These are phyloP conservation scores for Balansia obtecta DNA, from an alignment of 2,329 filamentous ascomycete genomes.

Conservation along the genomic window DNA sequence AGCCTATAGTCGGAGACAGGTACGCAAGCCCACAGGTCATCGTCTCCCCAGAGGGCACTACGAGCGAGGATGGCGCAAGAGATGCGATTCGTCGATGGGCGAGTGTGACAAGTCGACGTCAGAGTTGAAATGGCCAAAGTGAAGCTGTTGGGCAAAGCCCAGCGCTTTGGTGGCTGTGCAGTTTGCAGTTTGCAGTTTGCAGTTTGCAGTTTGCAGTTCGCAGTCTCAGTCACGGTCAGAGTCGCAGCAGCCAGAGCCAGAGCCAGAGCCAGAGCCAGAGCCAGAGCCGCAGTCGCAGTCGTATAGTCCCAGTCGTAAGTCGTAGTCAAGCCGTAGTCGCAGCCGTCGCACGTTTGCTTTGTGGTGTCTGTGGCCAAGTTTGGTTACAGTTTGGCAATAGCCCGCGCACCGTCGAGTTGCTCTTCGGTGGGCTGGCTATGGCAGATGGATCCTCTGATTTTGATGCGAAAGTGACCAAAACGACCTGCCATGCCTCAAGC, in stretches of 20 bases:
- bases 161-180: not conserved
- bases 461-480: not conserved
- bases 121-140: not conserved
- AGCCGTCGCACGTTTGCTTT: not conserved
- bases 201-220: too few species aligned
- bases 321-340: not conserved
- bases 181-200: too few species aligned
- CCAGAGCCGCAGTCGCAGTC: not conserved
- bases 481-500: not conserved
- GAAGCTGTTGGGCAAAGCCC: not conserved
- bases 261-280: not conserved
- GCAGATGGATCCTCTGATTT: not conserved
- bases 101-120: not conserved
- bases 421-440: not conserved
- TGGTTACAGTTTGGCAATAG: too few species aligned
- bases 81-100: not conserved
- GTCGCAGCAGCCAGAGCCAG: not conserved
- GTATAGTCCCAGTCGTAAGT: too few species aligned
- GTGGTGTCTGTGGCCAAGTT: not conserved
- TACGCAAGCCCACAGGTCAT: conserved; percentile 5
- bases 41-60: conserved; percentile 1
- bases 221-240: too few species aligned
- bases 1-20: not conserved
- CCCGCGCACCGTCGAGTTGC: not conserved
- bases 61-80: not conserved